Evolutionary conservation across 257 asterid genomes (phyloP).

Genomic region (Nicotiana tomentosiformis): DNA sequence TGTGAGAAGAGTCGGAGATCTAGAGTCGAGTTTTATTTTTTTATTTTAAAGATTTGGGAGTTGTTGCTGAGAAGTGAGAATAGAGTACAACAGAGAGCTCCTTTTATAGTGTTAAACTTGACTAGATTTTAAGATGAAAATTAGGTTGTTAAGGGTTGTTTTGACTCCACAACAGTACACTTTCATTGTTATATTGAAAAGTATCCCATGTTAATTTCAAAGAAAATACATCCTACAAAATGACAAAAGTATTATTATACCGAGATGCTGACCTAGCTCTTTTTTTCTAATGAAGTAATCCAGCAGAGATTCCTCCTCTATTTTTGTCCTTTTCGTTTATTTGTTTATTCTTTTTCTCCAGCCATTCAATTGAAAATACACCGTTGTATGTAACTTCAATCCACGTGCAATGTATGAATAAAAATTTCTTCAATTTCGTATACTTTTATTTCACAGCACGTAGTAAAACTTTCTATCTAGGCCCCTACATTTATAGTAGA

Average conservation of each 20-base stretch:
- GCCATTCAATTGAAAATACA: background rate
- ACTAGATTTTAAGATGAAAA: background rate
- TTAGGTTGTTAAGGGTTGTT: background rate
- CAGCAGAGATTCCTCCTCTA: background rate
- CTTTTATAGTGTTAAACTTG: background rate
- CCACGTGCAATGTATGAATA: background rate
- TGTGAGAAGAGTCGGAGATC: background rate
- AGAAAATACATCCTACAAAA: background rate
- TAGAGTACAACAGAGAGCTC: background rate
- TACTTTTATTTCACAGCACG: background rate
- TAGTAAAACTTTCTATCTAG: background rate
- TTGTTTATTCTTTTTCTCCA: background rate
- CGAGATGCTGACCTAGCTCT: background rate
- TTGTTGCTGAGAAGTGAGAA: background rate
- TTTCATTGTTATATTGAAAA: background rate
- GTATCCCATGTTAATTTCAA: background rate
- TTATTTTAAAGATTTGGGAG: background rate
- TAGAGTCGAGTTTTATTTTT: no score
- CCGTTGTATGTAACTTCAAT: background rate
- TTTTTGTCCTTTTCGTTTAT: background rate
- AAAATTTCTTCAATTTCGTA: background rate
- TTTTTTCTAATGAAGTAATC: background rate
- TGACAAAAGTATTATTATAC: background rate
- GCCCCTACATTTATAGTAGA: background rate
- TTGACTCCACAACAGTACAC: background rate